Conservation (phyloP, 352 stramenopile genomes). For the Globisporangium solare region DNA sequence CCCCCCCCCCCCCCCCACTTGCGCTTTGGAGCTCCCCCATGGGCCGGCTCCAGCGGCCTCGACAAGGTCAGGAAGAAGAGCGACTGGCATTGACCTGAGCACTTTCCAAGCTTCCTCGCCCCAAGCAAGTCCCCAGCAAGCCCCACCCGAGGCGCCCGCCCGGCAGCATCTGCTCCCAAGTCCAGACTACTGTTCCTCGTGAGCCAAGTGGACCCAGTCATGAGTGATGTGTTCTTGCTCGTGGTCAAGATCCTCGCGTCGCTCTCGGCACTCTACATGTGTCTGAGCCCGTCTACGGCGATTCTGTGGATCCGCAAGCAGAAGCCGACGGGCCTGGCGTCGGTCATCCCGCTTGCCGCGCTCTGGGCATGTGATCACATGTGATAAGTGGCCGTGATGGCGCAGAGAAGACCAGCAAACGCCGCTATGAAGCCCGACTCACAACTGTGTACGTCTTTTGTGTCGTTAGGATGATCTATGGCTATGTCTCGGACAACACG, state of each 20-base stretch:
- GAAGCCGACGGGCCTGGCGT: constrained; percentile 30
- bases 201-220: not conserved
- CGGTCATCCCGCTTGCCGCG: constrained; percentile 53
- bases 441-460: not conserved
- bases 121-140: no score
- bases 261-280: constrained; percentile 72
- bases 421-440: not conserved
- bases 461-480: constrained; percentile 49
- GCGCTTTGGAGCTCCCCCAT: no score
- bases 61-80: no score
- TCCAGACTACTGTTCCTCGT: no score
- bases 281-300: constrained; percentile 41
- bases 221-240: constrained; percentile 27
- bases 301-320: constrained; percentile 53
- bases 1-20: no score
- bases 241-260: constrained; percentile 60
- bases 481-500: constrained; percentile 38
- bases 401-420: not conserved
- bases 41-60: no score
- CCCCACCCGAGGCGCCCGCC: no score
- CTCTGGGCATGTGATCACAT: constrained; percentile 72
- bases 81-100: no score
- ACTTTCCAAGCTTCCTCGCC: no score
- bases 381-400: constrained; percentile 31
- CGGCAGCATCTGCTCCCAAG: no score